Evolutionary conservation across 78 protist species (phyloP), one percentile per base, ranked within the genome.

Genomic region (Dictyostelium discoideum): DNA sequence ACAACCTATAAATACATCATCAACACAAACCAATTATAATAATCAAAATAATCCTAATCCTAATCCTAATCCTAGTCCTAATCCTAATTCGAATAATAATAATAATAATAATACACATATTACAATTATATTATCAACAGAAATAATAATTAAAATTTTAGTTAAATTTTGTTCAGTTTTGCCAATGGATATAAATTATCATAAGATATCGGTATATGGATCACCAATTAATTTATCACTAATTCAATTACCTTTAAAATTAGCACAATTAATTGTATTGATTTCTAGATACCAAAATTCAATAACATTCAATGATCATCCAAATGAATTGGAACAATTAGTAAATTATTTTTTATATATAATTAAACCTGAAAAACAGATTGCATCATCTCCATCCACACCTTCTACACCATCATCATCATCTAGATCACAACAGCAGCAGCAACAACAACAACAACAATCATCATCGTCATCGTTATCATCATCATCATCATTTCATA

Each of bases 171-270:
- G 54, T 44, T 18, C 22, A 22, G 32, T 46, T 46, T 44, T 79
- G 18, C 84, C 84, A 79, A 44, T 50, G 20, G 84, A 79, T 46
- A 79, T 79, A 39, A 79, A 79, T n/a, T 79, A 79, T 46, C 63
- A 44, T 22, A 44, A 5, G 26, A 79, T 79, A 44, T 50, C 50
- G 22, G 29, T 79, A 11, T 79, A 42, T 26, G 22, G 48, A 8
- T 79, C 84, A 44, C 84, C 84, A 11, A 44, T 79, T 11, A 60
- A 60, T 63, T 11, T 37, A 32, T 72, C 54, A 29, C 5, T 84
- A 13, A 18, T 84, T n/a, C 77, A 84, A 26, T 18, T 84, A 63
- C 87, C 87, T 39, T 29, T 84, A 29, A 84, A 60, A 63, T 29
- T 84, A 29, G 39, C 44, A 0, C 87, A 84, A 40, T 20, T 84